These are phyloP conservation scores for Russula lepida DNA, from an alignment of 768 basidiomycete species.

Conservation along the genomic window DNA sequence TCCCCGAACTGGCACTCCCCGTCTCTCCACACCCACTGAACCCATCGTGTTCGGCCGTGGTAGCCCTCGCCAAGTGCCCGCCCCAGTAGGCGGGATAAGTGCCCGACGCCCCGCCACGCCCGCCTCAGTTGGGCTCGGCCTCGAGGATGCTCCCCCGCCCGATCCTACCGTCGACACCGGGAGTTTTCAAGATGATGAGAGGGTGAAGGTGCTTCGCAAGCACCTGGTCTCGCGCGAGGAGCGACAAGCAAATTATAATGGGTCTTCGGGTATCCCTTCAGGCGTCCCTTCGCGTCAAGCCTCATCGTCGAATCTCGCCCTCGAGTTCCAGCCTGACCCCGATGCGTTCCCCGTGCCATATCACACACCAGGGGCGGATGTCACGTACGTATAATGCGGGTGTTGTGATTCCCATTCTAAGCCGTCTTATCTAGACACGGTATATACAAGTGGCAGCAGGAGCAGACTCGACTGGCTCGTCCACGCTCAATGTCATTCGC, in stretches of 20 bases:
- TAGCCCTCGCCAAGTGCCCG: conserved; percentile 15
- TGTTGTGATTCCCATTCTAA: not conserved
- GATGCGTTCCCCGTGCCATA: conserved; percentile 86
- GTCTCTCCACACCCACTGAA: conserved; percentile 19
- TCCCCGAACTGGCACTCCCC: conserved; percentile 32
- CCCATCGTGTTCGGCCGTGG: conserved; percentile 14
- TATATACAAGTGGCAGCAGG: conserved; percentile 92
- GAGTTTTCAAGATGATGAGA: conserved; percentile 71
- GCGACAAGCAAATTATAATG: conserved; percentile 30
- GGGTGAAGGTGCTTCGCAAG: conserved; percentile 66
- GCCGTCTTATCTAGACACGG: conserved; percentile 46
- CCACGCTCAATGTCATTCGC: conserved; percentile 66
- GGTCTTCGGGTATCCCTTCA: conserved; percentile 28
- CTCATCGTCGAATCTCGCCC: conserved; percentile 23
- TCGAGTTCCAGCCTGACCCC: conserved; percentile 36
- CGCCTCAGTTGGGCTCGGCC: conserved; percentile 10
- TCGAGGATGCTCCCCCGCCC: conserved; percentile 26
- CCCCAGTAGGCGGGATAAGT: conserved; percentile 34
- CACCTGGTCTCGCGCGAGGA: conserved; percentile 77
- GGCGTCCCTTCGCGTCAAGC: conserved; percentile 26
- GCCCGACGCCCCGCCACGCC: conserved; percentile 28
- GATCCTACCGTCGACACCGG: conserved; percentile 37
- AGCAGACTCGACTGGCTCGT: conserved; percentile 53
- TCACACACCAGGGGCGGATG: conserved; percentile 79
- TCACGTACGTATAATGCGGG: conserved; percentile 58